Percentiles rank a stretch among this genome's conserved stretches.
These are phyloP conservation scores for Fraxinus quadrangulata DNA, from an alignment of 257 asterid species.

Conservation along the genomic window DNA sequence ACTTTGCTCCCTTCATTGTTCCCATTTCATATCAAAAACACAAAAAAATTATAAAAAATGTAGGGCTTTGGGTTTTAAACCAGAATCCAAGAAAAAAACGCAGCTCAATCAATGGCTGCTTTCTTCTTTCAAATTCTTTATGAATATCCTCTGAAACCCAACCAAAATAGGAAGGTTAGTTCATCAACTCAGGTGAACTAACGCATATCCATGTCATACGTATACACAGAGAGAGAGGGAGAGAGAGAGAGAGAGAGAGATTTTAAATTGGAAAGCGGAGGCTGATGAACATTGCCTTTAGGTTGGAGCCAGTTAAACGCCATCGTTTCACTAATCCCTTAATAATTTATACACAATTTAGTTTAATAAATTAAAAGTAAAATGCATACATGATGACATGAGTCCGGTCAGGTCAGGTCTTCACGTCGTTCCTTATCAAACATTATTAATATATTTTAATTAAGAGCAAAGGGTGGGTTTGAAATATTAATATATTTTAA, in stretches of 20 bases:
- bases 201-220: neutral
- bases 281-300: too few relatives aligned
- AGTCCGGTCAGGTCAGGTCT: neutral
- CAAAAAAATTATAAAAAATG: neutral
- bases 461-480: neutral
- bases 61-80: conserved; percentile 12
- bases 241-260: too few relatives aligned
- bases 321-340: conserved; percentile 30
- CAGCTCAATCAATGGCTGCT: conserved; percentile 13
- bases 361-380: conserved; percentile 10
- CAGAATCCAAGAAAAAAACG: conserved; percentile 13
- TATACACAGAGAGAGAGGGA: neutral
- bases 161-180: conserved; percentile 22
- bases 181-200: conserved; percentile 43
- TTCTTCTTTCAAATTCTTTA: conserved; percentile 9
- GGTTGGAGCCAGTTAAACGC: conserved; percentile 30
- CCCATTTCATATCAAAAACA: conserved; percentile 34
- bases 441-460: conserved; percentile 1
- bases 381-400: neutral
- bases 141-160: neutral
- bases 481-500: neutral
- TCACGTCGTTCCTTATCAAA: conserved; percentile 23
- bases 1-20: conserved; percentile 58
- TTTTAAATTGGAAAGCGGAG: too few relatives aligned
- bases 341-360: neutral